These are phyloP conservation scores for Vararia minispora DNA, from an alignment of 768 basidiomycete species.

Conservation along the genomic window DNA sequence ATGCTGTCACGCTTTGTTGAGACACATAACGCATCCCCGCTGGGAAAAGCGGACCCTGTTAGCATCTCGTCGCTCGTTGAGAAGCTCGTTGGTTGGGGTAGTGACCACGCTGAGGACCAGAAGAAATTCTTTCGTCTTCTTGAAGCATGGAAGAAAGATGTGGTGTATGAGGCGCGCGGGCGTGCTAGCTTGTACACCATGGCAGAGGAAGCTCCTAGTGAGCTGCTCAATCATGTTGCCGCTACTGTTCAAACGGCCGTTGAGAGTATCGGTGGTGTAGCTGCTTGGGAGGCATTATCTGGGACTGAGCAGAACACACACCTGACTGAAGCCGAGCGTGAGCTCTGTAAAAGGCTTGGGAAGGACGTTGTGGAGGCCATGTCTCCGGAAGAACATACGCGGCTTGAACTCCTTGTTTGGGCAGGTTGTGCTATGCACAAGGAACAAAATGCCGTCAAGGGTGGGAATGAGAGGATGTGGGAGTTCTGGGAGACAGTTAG, in stretches of 20 bases:
- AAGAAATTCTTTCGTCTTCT: slow-evolving; percentile 3
- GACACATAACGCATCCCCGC: background rate
- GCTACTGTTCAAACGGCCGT: background rate
- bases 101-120: slow-evolving; percentile 8
- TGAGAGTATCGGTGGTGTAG: background rate
- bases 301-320: background rate
- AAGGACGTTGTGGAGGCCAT: background rate
- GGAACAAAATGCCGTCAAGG: background rate
- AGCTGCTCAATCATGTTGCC: too few species aligned
- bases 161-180: background rate
- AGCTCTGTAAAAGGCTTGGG: background rate
- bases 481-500: slow-evolving; percentile 4
- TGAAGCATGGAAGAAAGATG: background rate
- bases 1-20: background rate
- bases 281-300: background rate
- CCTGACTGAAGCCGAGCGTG: background rate
- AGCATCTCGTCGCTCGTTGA: background rate
- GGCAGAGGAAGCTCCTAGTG: background rate
- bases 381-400: background rate
- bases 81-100: slow-evolving; percentile 2
- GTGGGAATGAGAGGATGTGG: background rate
- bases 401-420: background rate
- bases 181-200: background rate
- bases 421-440: background rate
- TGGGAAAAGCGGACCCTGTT: background rate